A percentile compares a stretch with the other conserved stretches of the same genome.
Conservation (phyloP, 768 basidiomycete genomes). For the Kwoniella shandongensis region DNA sequence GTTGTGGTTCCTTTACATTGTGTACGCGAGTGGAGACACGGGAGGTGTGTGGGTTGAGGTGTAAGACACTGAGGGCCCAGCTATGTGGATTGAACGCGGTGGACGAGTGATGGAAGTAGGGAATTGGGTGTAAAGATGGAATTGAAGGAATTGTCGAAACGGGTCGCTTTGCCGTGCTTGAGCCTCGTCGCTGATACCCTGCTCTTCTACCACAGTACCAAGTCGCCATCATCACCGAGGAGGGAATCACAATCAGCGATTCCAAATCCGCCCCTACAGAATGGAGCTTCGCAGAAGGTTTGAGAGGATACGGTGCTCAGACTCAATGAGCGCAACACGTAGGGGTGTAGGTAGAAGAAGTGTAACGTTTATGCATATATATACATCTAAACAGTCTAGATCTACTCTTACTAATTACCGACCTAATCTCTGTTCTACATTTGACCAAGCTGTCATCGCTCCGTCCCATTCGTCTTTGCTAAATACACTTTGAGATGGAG, state of each 20-base stretch:
- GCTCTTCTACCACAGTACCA: slow-evolving; percentile 69
- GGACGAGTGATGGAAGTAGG: no score
- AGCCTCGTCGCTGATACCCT: background rate
- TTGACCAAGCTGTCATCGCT: slow-evolving; percentile 36
- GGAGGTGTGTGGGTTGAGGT: no score
- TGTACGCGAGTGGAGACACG: no score
- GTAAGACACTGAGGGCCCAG: no score
- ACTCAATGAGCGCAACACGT: slow-evolving; percentile 61
- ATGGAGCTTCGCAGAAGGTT: slow-evolving; percentile 90
- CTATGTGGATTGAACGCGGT: no score
- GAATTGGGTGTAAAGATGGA: no score
- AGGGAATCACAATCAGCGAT: slow-evolving; percentile 76
- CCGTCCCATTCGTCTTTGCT: slow-evolving; percentile 42
- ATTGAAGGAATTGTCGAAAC: background rate
- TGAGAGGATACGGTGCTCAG: slow-evolving; percentile 78
- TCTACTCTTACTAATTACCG: slow-evolving; percentile 1
- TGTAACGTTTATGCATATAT: slow-evolving; percentile 15
- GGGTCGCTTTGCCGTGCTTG: no score
- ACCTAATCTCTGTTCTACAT: slow-evolving; percentile 21
- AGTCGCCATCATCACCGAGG: slow-evolving; percentile 80
- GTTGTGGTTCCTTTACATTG: slow-evolving; percentile 31
- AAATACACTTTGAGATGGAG: slow-evolving; percentile 12
- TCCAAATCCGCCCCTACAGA: slow-evolving; percentile 71
- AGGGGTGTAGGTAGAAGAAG: background rate
- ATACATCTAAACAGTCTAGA: background rate